Evolutionary conservation across 75 land plant genomes (phyloP).

Genomic region (Selaginella tamariscina): DNA sequence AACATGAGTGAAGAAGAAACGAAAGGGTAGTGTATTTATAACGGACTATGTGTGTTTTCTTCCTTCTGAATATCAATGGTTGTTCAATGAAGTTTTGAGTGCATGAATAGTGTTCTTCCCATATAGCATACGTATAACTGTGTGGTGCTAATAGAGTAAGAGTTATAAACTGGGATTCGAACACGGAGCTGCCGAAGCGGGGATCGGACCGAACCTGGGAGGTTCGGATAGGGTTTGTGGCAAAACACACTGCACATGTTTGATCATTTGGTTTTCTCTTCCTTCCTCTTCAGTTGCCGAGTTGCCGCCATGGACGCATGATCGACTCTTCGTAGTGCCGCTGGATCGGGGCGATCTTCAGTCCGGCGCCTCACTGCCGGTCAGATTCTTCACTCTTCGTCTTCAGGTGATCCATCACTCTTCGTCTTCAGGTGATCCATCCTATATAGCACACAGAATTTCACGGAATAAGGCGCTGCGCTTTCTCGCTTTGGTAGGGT

Average conservation of each 20-base stretch:
- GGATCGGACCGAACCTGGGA: too few species aligned
- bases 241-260: background rate
- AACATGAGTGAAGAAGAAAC: too few species aligned
- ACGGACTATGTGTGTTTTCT: too few species aligned
- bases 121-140: too few species aligned
- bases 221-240: constrained; percentile 1
- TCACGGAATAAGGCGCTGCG: background rate
- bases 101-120: too few species aligned
- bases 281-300: background rate
- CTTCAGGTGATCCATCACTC: background rate
- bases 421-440: background rate
- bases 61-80: too few species aligned
- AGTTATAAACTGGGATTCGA: background rate
- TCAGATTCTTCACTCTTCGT: background rate
- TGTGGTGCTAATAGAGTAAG: too few species aligned
- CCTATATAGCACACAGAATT: background rate
- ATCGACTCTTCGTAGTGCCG: background rate
- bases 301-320: background rate
- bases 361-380: background rate
- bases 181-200: background rate
- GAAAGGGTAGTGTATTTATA: too few species aligned
- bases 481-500: background rate
- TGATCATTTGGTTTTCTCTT: background rate
- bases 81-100: too few species aligned
- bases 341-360: background rate